Conservation (phyloP, 2,329 filamentous ascomycete species). For the Zymoseptoria pseudotritici region DNA sequence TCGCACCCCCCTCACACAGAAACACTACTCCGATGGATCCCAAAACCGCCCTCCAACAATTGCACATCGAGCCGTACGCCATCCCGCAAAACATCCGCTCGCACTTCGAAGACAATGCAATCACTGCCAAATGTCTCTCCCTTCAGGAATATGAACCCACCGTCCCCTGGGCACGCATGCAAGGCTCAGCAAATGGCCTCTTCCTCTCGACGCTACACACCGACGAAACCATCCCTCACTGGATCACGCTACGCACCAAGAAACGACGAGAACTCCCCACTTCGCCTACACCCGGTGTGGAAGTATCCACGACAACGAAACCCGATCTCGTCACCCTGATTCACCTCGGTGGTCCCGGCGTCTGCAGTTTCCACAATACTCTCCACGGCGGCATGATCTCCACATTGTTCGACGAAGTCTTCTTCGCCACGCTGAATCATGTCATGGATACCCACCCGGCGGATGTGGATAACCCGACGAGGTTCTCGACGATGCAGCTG, state of each 20-base stretch:
- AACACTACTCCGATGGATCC: background rate
- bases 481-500: background rate
- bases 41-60: slow-evolving; percentile 23
- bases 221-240: background rate
- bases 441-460: background rate
- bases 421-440: background rate
- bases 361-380: background rate
- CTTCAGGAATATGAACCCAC: background rate
- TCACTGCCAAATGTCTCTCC: background rate
- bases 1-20: background rate
- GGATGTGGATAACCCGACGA: background rate
- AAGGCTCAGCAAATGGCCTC: background rate
- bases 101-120: background rate
- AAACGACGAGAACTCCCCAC: background rate
- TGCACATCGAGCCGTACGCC: background rate
- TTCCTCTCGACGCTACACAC: background rate
- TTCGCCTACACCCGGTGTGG: background rate
- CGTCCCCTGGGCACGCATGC: background rate
- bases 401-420: background rate
- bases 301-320: background rate
- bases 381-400: background rate
- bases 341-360: background rate
- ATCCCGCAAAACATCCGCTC: background rate
- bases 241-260: background rate
- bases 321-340: background rate